Evolutionary conservation across 2,329 filamentous ascomycete species (phyloP), one percentile per base, ranked within the genome.

Genomic region (Lasiodiplodia gonubiensis): DNA sequence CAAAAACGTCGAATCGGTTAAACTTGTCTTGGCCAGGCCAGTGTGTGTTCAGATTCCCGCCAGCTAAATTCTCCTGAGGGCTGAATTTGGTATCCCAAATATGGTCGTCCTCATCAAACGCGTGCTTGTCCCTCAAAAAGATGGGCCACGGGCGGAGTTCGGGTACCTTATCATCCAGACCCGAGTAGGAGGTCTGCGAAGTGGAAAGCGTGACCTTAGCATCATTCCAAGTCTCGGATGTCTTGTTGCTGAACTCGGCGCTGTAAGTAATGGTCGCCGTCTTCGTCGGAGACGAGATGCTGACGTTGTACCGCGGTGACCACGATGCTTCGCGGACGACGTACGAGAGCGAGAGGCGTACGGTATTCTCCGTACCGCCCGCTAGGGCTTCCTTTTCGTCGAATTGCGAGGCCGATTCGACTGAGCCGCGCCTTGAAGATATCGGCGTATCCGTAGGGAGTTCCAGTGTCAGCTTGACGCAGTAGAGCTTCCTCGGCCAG

Each of bases 141-240:
- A 90, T 80, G 60, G 80, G 83, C 88, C 88, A 90, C 0, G 86
- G 81, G 0, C 80, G 74, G 42, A 90, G 81, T 4, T 75, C 77
- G 0, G 88, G 88, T 1, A 88, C 84, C 14, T 77, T 76, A 68
- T 89, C 85, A 27, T 85, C 81, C 2, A 89, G 78, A 1, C 84
- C 84, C 1, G 85, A 82, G 64, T 86, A 88, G 5, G 82, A 83
- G 3, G 88, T 85, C 71, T 90, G 86, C 0, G 87, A 89, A 0
- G 87, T 90, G 2, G 88, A 90, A 5, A 91, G 82, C 0, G 83
- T 84, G 46, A 91, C 77, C 69, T 84, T 86, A 74, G 86, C 85
- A 75, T 86, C 84, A 35, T 79, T 80, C 89, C 89, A 91, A 0
- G 84, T 86, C 77, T 91, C 89, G 0, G 86, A 87, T 0, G 87